These are phyloP conservation scores for Didymellaceae sp. DNA, from an alignment of 2,329 filamentous ascomycete species.

Conservation along the genomic window DNA sequence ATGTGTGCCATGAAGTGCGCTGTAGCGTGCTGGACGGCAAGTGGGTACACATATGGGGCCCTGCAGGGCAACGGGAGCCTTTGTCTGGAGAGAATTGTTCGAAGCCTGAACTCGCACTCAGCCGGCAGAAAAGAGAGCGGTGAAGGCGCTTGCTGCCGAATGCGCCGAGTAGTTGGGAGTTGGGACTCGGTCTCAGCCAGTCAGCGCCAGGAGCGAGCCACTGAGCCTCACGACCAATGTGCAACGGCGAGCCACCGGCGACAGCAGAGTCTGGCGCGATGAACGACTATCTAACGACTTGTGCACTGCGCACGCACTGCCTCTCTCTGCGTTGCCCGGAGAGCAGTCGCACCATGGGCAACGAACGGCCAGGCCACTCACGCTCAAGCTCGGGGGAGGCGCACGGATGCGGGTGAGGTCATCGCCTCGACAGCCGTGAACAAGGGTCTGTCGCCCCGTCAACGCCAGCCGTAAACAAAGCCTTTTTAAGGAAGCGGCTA, in stretches of 20 bases:
- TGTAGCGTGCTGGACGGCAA: constrained; percentile 11
- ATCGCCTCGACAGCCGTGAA: constrained; percentile 24
- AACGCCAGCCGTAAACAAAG: constrained; percentile 45
- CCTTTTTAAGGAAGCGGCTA: constrained; percentile 39
- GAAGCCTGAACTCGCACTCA: constrained; percentile 23
- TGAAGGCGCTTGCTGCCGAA: constrained; percentile 20
- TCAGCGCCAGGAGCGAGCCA: constrained; percentile 20
- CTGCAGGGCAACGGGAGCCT: constrained; percentile 26
- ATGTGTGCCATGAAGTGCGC: constrained; percentile 42
- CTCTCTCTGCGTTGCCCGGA: constrained; percentile 15
- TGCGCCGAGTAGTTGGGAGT: too few relatives aligned
- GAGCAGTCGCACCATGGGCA: constrained; percentile 13
- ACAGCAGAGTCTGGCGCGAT: background rate
- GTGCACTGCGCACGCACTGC: background rate
- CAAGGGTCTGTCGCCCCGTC: constrained; percentile 35
- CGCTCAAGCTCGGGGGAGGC: constrained; percentile 7
- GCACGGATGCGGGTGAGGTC: constrained; percentile 38
- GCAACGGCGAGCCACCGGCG: constrained; percentile 3
- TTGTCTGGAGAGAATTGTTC: constrained; percentile 33
- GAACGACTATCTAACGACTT: background rate
- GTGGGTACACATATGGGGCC: constrained; percentile 25
- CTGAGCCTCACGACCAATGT: too few relatives aligned
- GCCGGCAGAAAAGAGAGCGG: constrained; percentile 20
- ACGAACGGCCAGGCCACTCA: constrained; percentile 9
- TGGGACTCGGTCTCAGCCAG: constrained; percentile 5